These are phyloP conservation scores for Oxyria digyna DNA, from an alignment of 148 eudicot species.

Conservation along the genomic window DNA sequence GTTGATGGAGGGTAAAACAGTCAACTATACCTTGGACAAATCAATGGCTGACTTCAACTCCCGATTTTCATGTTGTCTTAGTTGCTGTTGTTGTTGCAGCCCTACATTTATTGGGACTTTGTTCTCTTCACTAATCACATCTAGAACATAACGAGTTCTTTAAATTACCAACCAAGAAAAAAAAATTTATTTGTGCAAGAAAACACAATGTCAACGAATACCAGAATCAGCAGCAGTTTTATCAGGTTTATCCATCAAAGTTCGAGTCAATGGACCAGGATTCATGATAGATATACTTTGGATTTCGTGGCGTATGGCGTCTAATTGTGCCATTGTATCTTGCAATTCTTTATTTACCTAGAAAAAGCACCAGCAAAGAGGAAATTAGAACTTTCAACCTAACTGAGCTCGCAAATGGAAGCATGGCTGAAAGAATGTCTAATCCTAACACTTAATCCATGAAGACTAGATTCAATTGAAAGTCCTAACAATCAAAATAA, in stretches of 20 bases:
- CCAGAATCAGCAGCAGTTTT: constrained; percentile 26
- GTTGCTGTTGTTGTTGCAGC: not conserved
- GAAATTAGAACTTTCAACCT: not conserved
- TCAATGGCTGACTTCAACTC: not conserved
- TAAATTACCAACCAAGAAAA: not conserved
- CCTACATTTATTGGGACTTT: not conserved
- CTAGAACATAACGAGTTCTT: constrained; percentile 7
- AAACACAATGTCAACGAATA: constrained; percentile 7
- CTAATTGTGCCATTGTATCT: constrained; percentile 84
- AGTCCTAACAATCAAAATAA: no score
- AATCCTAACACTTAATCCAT: not conserved
- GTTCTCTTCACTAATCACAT: constrained; percentile 14
- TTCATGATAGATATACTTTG: constrained; percentile 69
- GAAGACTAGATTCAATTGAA: no score
- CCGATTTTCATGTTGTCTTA: not conserved
- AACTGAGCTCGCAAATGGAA: not conserved
- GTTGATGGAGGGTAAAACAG: not conserved
- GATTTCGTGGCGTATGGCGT: constrained; percentile 84
- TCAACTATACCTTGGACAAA: not conserved
- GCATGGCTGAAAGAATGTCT: not conserved
- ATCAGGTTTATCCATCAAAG: constrained; percentile 48
- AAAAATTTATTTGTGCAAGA: not conserved
- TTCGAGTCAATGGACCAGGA: constrained; percentile 70
- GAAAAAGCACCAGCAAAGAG: not conserved
- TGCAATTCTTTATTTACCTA: constrained; percentile 92